Conservation (phyloP, 2,329 filamentous ascomycete species). For the Talaromyces sp. region DNA sequence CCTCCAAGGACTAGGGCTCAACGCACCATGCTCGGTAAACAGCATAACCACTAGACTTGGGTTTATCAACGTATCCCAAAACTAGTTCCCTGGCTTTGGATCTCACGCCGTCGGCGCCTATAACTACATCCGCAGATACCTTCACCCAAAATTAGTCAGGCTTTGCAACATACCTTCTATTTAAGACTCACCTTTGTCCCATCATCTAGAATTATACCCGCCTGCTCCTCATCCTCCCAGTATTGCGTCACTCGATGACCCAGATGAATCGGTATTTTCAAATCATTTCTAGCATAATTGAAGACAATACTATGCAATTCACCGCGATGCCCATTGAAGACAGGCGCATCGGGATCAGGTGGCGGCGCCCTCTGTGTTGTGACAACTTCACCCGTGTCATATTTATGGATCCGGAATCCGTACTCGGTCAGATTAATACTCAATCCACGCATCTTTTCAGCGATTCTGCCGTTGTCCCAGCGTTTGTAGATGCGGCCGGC, state of each 20-base stretch:
- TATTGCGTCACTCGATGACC: constrained; percentile 52
- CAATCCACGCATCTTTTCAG: constrained; percentile 46
- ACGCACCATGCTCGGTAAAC: constrained; percentile 16
- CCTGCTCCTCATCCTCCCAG: constrained; percentile 50
- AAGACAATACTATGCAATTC: constrained; percentile 60
- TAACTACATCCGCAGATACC: constrained; percentile 46
- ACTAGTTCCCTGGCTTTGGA: constrained; percentile 52
- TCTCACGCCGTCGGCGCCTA: constrained; percentile 55
- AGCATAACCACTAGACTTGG: constrained; percentile 32
- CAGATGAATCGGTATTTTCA: constrained; percentile 55
- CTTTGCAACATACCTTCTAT: too few relatives aligned
- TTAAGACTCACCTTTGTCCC: constrained; percentile 40
- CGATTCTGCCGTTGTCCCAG: constrained; percentile 52
- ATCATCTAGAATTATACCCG: constrained; percentile 51
- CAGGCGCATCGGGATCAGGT: constrained; percentile 47
- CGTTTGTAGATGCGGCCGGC: constrained; percentile 59
- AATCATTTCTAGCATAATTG: constrained; percentile 53
- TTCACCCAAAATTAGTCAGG: not conserved
- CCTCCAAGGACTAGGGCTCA: not conserved
- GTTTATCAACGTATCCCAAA: constrained; percentile 33
- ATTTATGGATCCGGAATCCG: constrained; percentile 62
- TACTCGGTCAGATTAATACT: constrained; percentile 53
- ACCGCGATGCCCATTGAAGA: constrained; percentile 59
- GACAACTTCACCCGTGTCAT: constrained; percentile 55
- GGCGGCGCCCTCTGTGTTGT: constrained; percentile 52